Conservation (phyloP, 345 rosid genomes). For the Murraya paniculata region DNA sequence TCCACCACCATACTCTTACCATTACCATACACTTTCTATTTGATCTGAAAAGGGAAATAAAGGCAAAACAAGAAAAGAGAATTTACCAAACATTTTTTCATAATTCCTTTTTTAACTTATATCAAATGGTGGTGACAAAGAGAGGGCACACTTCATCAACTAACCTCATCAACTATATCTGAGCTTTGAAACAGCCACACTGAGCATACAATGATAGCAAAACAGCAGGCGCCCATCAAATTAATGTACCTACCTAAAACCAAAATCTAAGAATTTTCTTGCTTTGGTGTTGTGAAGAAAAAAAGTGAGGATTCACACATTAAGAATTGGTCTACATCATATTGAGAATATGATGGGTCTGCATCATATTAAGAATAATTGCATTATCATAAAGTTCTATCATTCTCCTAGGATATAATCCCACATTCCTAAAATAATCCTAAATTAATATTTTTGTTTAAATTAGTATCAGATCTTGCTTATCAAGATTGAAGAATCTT, state of each 20-base stretch:
- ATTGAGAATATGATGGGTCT: neutral
- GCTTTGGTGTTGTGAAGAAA: neutral
- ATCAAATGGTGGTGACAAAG: neutral
- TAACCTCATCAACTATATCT: neutral
- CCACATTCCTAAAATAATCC: neutral
- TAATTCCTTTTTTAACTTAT: neutral
- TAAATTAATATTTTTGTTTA: neutral
- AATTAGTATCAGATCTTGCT: slow-evolving; percentile 2
- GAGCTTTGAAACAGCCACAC: too few relatives aligned
- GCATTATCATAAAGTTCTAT: neutral
- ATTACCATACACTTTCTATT: slow-evolving; percentile 3
- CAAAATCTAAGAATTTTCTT: too few relatives aligned
- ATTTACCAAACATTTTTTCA: slow-evolving; percentile 1
- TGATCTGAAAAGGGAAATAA: neutral
- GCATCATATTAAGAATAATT: neutral
- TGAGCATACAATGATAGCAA: too few relatives aligned
- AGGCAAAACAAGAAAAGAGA: neutral
- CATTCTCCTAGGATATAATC: neutral
- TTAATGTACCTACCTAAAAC: too few relatives aligned
- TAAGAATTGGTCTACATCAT: too few relatives aligned
- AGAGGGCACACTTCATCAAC: neutral
- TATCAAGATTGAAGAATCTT: slow-evolving; percentile 5
- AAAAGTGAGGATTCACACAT: neutral
- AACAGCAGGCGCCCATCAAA: too few relatives aligned
- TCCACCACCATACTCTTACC: neutral